Percentiles rank a stretch among this genome's conserved stretches.
Conservation (phyloP, 805 yeast genomes). For the Metschnikowia cubensis region DNA sequence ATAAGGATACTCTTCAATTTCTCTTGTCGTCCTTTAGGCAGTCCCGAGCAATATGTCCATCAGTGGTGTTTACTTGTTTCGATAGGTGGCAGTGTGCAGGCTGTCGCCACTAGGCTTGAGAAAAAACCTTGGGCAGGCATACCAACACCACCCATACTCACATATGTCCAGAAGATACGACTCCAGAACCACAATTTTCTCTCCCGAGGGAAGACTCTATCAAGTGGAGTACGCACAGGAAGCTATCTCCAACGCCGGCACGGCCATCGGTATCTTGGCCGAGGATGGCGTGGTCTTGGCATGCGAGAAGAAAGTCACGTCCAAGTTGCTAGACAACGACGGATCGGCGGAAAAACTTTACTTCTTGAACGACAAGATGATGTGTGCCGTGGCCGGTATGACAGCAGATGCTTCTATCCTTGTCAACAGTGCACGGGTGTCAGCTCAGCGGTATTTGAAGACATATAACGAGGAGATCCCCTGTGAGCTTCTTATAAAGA, state of each 20-base stretch:
- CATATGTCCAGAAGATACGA: conserved; percentile 96
- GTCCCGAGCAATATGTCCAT: neutral
- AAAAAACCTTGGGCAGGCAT: neutral
- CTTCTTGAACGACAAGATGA: conserved; percentile 69
- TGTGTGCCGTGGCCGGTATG: conserved; percentile 97
- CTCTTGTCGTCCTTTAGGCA: too few species aligned
- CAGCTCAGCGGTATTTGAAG: conserved; percentile 81
- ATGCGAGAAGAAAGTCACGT: conserved; percentile 93
- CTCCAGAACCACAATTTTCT: conserved; percentile 95
- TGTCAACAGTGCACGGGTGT: conserved; percentile 78
- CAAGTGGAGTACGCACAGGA: conserved; percentile 97
- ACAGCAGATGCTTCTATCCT: conserved; percentile 94
- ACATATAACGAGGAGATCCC: conserved; percentile 91
- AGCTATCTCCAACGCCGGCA: conserved; percentile 79
- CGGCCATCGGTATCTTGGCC: conserved; percentile 74
- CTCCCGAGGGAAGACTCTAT: conserved; percentile 97
- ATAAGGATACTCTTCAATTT: too few species aligned
- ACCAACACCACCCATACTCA: neutral
- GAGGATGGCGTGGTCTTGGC: conserved; percentile 90
- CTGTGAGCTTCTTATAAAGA: conserved; percentile 83
- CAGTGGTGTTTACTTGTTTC: neutral
- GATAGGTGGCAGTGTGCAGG: neutral
- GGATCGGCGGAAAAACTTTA: conserved; percentile 91
- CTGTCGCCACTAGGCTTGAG: conserved; percentile 10
- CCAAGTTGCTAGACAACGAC: conserved; percentile 90